phyloP scores from a whole-genome alignment of 1,284 basidiomycete species.

The Golubevia pallescens region DNA sequence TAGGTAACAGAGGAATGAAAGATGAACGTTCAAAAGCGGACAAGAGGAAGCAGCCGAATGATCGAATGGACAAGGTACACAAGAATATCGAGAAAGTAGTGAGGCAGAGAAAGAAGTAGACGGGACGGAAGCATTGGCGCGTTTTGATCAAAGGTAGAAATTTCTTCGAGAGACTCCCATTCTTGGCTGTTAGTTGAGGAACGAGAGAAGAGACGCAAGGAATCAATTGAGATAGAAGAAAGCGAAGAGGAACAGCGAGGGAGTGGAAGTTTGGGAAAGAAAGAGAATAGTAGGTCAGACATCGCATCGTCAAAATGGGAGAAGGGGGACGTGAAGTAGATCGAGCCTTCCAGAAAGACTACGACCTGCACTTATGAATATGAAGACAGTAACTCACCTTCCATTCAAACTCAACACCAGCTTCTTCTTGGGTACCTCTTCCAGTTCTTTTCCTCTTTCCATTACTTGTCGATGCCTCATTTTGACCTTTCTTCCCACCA shows the following conservation, averaged over 20 bases:
- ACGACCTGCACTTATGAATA: neutral
- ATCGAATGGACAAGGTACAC: no score
- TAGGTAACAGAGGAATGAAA: no score
- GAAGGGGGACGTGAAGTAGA: neutral
- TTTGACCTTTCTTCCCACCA: constrained; percentile 10
- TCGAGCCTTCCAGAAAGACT: neutral
- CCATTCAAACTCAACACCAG: constrained; percentile 51
- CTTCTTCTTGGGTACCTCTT: constrained; percentile 6
- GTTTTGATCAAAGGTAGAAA: constrained; percentile 15
- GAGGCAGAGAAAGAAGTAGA: no score
- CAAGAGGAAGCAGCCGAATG: no score
- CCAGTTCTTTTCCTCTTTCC: constrained; percentile 2
- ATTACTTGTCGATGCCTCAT: neutral
- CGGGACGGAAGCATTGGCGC: neutral
- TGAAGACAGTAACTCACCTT: constrained; percentile 15
- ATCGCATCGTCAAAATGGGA: no score
- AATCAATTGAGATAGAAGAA: neutral
- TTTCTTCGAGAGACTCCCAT: constrained; percentile 25
- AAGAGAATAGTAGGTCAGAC: no score
- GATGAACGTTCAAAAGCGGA: no score
- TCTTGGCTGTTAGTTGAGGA: constrained; percentile 10
- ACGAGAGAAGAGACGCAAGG: neutral
- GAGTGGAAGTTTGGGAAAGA: neutral
- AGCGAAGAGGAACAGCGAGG: neutral
- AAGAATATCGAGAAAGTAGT: no score